Evolutionary conservation across 148 eudicot species (phyloP).

Genomic region (Rheum nobile): DNA sequence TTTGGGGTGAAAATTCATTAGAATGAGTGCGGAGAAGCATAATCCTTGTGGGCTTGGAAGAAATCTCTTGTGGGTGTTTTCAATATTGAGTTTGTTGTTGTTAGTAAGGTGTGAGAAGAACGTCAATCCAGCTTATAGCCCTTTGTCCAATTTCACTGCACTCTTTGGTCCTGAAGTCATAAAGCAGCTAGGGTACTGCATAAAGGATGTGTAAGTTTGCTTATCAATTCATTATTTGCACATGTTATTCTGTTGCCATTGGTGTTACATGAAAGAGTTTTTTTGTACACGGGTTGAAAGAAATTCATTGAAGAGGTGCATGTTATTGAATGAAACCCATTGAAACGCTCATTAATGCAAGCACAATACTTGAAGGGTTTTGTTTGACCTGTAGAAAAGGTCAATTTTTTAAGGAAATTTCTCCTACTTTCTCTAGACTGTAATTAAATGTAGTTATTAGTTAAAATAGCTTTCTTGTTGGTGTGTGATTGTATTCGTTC

Average conservation of each 20-base stretch:
- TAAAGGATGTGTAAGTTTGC: constrained; percentile 65
- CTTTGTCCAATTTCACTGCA: constrained; percentile 43
- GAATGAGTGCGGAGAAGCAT: constrained; percentile 28
- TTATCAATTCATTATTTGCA: neutral
- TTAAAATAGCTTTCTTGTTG: too few relatives aligned
- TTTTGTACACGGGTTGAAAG: too few relatives aligned
- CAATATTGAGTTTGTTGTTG: constrained; percentile 19
- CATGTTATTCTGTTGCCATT: neutral
- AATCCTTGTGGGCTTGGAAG: constrained; percentile 11
- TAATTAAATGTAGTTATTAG: too few relatives aligned
- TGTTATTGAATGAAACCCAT: too few relatives aligned
- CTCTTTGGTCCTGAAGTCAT: constrained; percentile 46
- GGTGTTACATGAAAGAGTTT: too few relatives aligned
- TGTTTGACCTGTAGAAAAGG: neutral
- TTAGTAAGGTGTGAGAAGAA: constrained; percentile 13
- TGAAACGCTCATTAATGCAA: too few relatives aligned
- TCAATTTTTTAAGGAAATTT: neutral
- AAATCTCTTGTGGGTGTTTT: constrained; percentile 10
- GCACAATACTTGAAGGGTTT: neutral
- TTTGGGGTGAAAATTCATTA: constrained; percentile 4
- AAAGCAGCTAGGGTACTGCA: constrained; percentile 50
- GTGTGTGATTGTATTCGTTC: neutral
- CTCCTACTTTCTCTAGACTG: too few relatives aligned
- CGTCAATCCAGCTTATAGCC: constrained; percentile 27
- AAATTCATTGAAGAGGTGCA: too few relatives aligned